A percentile compares a stretch with the other conserved stretches of the same genome.
Evolutionary conservation across 2,329 filamentous ascomycete species (phyloP).

Genomic region (Ophiostoma perfectum): DNA sequence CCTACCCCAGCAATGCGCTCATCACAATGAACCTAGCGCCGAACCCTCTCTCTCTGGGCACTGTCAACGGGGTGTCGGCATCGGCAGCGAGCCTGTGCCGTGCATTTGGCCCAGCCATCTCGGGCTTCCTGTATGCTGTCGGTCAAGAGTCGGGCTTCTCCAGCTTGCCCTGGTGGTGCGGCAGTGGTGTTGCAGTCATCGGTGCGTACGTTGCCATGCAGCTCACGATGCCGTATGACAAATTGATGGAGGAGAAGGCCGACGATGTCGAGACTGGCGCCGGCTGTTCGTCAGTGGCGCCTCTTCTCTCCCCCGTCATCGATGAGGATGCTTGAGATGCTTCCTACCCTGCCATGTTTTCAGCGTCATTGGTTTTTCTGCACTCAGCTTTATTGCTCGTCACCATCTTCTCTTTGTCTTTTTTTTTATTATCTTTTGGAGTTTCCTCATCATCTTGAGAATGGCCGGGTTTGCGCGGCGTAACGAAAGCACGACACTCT

Average conservation of each 20-base stretch:
- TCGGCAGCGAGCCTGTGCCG: conserved; percentile 85
- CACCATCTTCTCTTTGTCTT: not conserved
- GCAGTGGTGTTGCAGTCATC: conserved; percentile 65
- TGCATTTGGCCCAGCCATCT: conserved; percentile 82
- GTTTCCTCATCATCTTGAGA: conserved; percentile 3
- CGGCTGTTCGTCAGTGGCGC: not conserved
- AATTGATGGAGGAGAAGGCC: conserved; percentile 37
- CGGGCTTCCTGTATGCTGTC: conserved; percentile 75
- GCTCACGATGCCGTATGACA: conserved; percentile 60
- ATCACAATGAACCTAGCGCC: conserved; percentile 84
- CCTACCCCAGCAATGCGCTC: conserved; percentile 85
- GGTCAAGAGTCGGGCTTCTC: conserved; percentile 78
- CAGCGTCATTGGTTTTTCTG: not conserved
- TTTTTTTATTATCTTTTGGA: not conserved
- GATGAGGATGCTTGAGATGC: not conserved
- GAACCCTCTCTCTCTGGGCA: conserved; percentile 76
- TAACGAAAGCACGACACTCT: conserved; percentile 13
- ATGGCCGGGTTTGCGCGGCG: conserved; percentile 14
- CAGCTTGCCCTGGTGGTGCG: conserved; percentile 90
- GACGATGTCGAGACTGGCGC: conserved; percentile 36
- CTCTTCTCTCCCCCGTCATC: not conserved
- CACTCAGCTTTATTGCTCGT: not conserved
- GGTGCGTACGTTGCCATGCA: conserved; percentile 71
- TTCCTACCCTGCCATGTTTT: not conserved
- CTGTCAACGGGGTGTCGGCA: conserved; percentile 86